Base-by-base conservation (phyloP, 2,329 filamentous ascomycete species). In the Cladophialophora psammophila region DNA sequence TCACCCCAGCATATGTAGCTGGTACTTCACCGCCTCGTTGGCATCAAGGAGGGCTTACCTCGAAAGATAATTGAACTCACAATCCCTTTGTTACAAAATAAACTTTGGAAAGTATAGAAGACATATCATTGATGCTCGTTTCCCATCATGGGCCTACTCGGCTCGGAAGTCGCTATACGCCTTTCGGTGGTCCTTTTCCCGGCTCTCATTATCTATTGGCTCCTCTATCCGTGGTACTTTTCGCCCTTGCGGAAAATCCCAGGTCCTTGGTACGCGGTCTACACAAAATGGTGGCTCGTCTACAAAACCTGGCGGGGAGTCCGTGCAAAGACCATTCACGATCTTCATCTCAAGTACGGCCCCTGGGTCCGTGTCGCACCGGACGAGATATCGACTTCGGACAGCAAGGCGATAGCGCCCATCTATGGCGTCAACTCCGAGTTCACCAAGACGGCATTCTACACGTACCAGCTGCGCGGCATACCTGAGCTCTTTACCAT, bases 361-460 rank as follows among this genome's bases (percentile, higher is more conserved):
- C 59, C 59, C 15, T 61, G 48, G 45, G 59, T 61, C 8, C 48
- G 59, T 12, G 48, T 61, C 48, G 34, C 59, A 1, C 59, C 59
- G 34, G 52, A 61, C 36, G 59, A 61, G 59, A 61, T 61, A 12
- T 61, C 59, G 48, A 61, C 59, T 20, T 61, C 59, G 13, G 59
- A 61, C 48, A 61, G 34, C 45, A 61, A 61, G 48, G 59, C 59
- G 32, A 61, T 61, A 6, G 52, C 48, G 10, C 36, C 59, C 59
- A 61, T 61, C 59, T 61, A 61, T 36, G 59, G 59, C 59, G 59
- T 61, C 59, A 61, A 61, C 59, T 61, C 59, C n/a, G 59, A 61
- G 45, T 61, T 61, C 59, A 61, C 59, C 35, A 61, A 61, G 59
- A 61, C 59, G 32, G 45, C 50, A 7, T 61, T 61, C 59, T 61